Percentiles rank a stretch among this genome's conserved stretches.
phyloP scores from a whole-genome alignment of 352 stramenopile species.

The Blastocystis sp. region DNA sequence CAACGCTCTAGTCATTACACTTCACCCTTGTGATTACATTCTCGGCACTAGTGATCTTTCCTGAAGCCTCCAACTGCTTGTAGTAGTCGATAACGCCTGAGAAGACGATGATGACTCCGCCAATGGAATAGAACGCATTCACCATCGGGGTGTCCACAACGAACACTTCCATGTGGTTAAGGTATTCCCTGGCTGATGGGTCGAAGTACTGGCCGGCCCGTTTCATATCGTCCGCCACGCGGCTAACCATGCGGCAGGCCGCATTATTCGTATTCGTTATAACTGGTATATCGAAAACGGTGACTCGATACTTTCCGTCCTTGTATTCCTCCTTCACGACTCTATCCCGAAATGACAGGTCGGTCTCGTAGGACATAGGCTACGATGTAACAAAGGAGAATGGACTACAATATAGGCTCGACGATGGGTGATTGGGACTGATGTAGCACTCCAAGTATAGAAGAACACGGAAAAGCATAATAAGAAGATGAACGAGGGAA shows the following conservation, averaged over 20 bases:
- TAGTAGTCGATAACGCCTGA: neutral
- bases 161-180: constrained; percentile 1
- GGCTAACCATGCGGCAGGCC: neutral
- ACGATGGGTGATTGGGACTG: neutral
- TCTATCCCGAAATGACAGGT: neutral
- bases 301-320: neutral
- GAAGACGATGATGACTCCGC: neutral
- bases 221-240: neutral
- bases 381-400: neutral
- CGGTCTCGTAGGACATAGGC: no score
- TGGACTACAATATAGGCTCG: neutral
- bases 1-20: neutral
- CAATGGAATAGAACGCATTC: constrained; percentile 19
- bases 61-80: neutral
- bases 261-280: neutral
- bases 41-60: neutral
- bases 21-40: neutral
- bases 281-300: neutral
- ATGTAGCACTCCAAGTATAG: neutral
- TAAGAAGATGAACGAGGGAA: neutral
- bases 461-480: neutral
- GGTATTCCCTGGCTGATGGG: neutral
- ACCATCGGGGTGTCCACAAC: neutral
- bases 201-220: neutral
- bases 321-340: neutral